These are phyloP conservation scores for Petrea volubilis DNA, from an alignment of 257 asterid genomes.

Conservation along the genomic window DNA sequence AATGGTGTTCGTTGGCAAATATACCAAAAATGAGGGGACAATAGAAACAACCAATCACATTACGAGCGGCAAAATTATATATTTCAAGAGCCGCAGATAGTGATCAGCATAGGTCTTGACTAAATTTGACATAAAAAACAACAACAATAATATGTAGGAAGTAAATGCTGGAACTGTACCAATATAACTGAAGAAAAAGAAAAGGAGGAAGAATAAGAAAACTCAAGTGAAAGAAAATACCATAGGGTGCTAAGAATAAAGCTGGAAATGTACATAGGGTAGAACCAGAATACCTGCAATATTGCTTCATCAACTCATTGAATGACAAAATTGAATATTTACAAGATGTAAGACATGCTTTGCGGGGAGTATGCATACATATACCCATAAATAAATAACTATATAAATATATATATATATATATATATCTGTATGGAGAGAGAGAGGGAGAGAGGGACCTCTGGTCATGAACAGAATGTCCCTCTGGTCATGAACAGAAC, in stretches of 20 bases:
- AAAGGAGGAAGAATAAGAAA: background rate
- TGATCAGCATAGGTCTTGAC: background rate
- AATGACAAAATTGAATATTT: conserved; percentile 7
- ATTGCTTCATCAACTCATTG: conserved; percentile 25
- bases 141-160: background rate
- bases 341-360: background rate
- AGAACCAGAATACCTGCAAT: conserved; percentile 92
- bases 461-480: background rate
- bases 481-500: background rate
- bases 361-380: background rate
- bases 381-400: background rate
- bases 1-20: conserved; percentile 8
- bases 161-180: conserved; percentile 8
- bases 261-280: conserved; percentile 93
- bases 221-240: conserved; percentile 43
- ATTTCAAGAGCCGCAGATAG: conserved; percentile 11
- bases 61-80: background rate
- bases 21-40: background rate
- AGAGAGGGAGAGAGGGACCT: background rate
- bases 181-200: conserved; percentile 11
- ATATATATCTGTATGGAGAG: background rate
- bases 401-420: background rate
- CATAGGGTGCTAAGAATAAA: conserved; percentile 81
- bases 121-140: background rate
- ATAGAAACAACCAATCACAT: background rate